Evolutionary conservation across 495 filamentous ascomycete species (phyloP).

Genomic region (Copromyces sp.): DNA sequence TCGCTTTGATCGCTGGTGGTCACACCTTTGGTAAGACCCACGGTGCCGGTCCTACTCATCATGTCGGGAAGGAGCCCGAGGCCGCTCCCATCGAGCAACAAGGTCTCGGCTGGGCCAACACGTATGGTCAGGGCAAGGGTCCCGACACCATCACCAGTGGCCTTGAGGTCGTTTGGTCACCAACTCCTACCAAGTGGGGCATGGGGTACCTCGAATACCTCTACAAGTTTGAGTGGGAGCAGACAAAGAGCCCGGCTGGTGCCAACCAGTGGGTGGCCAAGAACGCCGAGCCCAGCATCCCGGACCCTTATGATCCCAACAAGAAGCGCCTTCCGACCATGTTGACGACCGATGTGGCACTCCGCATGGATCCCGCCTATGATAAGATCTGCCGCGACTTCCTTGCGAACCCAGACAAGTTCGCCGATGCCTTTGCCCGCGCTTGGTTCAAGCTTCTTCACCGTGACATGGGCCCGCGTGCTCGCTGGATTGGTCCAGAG

Average conservation of each 20-base stretch:
- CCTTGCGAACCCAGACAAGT: slow-evolving; percentile 52
- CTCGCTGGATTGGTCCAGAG: slow-evolving; percentile 60
- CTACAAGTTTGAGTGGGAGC: slow-evolving; percentile 68
- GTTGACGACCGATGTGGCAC: slow-evolving; percentile 61
- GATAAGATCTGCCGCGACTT: slow-evolving; percentile 63
- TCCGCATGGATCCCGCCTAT: slow-evolving; percentile 57
- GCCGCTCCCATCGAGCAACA: slow-evolving; percentile 51
- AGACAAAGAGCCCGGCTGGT: slow-evolving; percentile 60
- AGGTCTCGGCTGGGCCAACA: slow-evolving; percentile 58
- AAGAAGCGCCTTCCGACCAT: slow-evolving; percentile 58
- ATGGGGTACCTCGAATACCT: slow-evolving; percentile 60
- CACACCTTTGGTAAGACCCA: slow-evolving; percentile 70
- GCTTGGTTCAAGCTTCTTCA: slow-evolving; percentile 75
- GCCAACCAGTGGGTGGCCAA: slow-evolving; percentile 67
- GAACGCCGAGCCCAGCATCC: slow-evolving; percentile 51
- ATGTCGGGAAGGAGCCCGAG: slow-evolving; percentile 55
- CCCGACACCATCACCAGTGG: slow-evolving; percentile 60
- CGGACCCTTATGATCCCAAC: slow-evolving; percentile 53
- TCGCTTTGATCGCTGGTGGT: slow-evolving; percentile 63
- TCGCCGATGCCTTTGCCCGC: slow-evolving; percentile 53
- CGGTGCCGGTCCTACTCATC: slow-evolving; percentile 48
- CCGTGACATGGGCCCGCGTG: slow-evolving; percentile 60
- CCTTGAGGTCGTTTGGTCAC: slow-evolving; percentile 65
- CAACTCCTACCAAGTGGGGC: slow-evolving; percentile 58
- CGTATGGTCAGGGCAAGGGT: slow-evolving; percentile 48